Base-by-base conservation (phyloP, 2,329 filamentous ascomycete species). In the Cryphonectria nitschkei region DNA sequence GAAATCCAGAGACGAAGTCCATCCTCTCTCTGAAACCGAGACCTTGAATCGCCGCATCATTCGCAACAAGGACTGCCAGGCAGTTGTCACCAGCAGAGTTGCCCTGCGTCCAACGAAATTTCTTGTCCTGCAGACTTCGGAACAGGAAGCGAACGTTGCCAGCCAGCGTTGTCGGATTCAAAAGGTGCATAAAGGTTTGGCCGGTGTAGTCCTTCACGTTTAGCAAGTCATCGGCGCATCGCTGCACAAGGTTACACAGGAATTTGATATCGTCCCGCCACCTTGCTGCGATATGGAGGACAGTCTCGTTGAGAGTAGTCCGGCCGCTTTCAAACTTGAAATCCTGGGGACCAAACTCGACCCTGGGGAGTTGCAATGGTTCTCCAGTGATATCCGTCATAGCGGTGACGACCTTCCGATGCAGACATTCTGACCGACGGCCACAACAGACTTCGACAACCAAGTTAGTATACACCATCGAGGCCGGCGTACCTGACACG, bases 1-100 rank as follows among this genome's bases (percentile, higher is more conserved):
- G 61, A 9, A 64, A 64, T 11, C 61, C 61, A 46, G 61, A 37
- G 14, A 64, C 19, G 61, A 64, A 64, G n/a, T 64, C 61, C 61
- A 46, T 46, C 39, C 39, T 64, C 37, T 64, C 61, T 46, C 61
- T 46, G 11, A 64, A 39, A 46, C 37, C 61, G 3, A 64, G 37
- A 14, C n/a, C 22, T 39, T 64, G 61, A 8, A 43, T 43, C n/a
- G 37, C 39, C 26, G 39, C 22, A 46, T 41, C 61, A 4, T 64
- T 26, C 14, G 37, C 39, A 26, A 64, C 61, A 1, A 64, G n/a
- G n/a, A 14, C 14, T 16, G 61, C 37, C 26, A 64, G 61, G 37
- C 61, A 64, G 39, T 41, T 64, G n/a, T 64, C 39, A 3, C 61
- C 61, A 32, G 37, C 61, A 9, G 43, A 46, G 16, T 64, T 14